Conservation (phyloP, 2,329 filamentous ascomycete species). For the Aspergillus tanneri region DNA sequence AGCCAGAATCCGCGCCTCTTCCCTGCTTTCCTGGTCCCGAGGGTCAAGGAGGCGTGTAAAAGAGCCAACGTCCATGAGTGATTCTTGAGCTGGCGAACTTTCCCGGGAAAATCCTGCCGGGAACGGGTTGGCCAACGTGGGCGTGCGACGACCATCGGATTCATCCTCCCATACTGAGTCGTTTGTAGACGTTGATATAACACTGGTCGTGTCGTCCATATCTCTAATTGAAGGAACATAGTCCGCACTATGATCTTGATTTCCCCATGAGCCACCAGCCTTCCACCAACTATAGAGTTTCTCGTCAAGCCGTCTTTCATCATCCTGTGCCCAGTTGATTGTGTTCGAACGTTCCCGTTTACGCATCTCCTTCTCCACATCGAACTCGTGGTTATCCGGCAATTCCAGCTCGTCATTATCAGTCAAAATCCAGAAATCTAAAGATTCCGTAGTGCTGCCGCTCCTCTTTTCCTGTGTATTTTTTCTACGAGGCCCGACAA, state of each 20-base stretch:
- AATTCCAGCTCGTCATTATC: slow-evolving; percentile 56
- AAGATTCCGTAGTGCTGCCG: slow-evolving; percentile 24
- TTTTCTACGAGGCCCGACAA: slow-evolving; percentile 32
- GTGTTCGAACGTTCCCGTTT: slow-evolving; percentile 53
- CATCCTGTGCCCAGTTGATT: slow-evolving; percentile 43
- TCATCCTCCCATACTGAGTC: slow-evolving; percentile 53
- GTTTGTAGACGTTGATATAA: slow-evolving; percentile 64
- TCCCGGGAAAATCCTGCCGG: slow-evolving; percentile 47
- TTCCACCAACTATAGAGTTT: slow-evolving; percentile 84
- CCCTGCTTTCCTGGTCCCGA: slow-evolving; percentile 69
- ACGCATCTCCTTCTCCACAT: slow-evolving; percentile 78
- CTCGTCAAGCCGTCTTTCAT: slow-evolving; percentile 68
- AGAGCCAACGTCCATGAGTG: slow-evolving; percentile 63
- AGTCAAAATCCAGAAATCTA: slow-evolving; percentile 56
- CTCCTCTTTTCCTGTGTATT: slow-evolving; percentile 14
- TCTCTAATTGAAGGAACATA: slow-evolving; percentile 61
- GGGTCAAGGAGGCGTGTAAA: slow-evolving; percentile 82
- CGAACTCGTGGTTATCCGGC: slow-evolving; percentile 64
- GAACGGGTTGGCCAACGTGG: slow-evolving; percentile 66
- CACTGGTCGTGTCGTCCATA: slow-evolving; percentile 74
- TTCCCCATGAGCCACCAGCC: slow-evolving; percentile 79
- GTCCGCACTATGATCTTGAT: slow-evolving; percentile 75
- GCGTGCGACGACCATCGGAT: slow-evolving; percentile 61
- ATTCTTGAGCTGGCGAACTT: slow-evolving; percentile 59
- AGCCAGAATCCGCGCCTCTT: slow-evolving; percentile 77